phyloP scores from a whole-genome alignment of 257 asterid genomes.

The Penstemon newberryi region DNA sequence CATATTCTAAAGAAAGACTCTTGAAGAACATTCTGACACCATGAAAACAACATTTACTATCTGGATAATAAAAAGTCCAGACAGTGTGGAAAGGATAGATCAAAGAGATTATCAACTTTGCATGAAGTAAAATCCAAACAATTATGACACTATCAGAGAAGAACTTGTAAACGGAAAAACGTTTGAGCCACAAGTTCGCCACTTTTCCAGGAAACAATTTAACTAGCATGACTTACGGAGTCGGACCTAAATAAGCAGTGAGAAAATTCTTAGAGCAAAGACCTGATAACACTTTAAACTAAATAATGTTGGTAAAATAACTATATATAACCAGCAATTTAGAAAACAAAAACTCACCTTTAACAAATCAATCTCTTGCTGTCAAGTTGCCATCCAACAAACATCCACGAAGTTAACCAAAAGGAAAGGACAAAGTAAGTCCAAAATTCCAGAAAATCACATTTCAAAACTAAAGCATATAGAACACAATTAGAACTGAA shows the following conservation, averaged over 20 bases:
- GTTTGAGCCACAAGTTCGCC: slow-evolving; percentile 12
- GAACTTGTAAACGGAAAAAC: slow-evolving; percentile 14
- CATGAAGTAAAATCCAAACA: slow-evolving; percentile 19
- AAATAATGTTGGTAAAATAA: background rate
- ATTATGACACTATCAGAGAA: background rate
- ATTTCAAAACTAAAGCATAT: background rate
- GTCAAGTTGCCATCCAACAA: slow-evolving; percentile 35
- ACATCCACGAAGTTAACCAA: slow-evolving; percentile 9
- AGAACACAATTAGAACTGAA: background rate
- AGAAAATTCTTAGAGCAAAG: background rate
- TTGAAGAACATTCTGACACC: slow-evolving; percentile 1
- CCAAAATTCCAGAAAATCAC: slow-evolving; percentile 17
- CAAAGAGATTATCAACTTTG: slow-evolving; percentile 10
- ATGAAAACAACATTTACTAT: background rate
- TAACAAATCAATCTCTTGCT: slow-evolving; percentile 98
- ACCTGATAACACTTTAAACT: too few relatives aligned
- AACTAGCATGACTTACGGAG: background rate
- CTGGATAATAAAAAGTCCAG: background rate
- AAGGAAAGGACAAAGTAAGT: slow-evolving; percentile 21
- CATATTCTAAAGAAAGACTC: background rate
- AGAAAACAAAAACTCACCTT: slow-evolving; percentile 55
- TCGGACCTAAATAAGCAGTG: slow-evolving; percentile 5
- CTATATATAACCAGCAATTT: slow-evolving; percentile 10
- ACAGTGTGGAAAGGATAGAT: slow-evolving; percentile 16
- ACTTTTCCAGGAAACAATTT: background rate